These are phyloP conservation scores for Camelina laxa DNA, from an alignment of 345 rosid genomes.

Conservation along the genomic window DNA sequence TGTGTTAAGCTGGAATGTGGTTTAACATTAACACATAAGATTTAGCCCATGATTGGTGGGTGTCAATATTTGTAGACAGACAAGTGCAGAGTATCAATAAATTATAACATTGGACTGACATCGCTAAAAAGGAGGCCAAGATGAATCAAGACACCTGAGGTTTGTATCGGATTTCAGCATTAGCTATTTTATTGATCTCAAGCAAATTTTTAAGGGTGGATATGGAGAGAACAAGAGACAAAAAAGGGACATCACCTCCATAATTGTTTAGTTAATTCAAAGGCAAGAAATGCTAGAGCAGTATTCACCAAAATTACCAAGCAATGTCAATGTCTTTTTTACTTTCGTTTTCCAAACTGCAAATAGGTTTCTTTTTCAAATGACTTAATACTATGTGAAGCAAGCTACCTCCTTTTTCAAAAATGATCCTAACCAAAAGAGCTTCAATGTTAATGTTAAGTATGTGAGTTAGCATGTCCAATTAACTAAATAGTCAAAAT, in stretches of 20 bases:
- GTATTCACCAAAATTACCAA: conserved; percentile 16
- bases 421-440: conserved; percentile 24
- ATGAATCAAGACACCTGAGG: conserved; percentile 6
- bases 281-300: conserved; percentile 6
- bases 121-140: conserved; percentile 15
- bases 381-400: conserved; percentile 13
- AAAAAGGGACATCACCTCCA: conserved; percentile 6
- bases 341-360: conserved; percentile 10
- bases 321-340: conserved; percentile 1
- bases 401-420: conserved; percentile 11
- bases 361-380: background rate
- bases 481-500: conserved; percentile 20
- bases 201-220: background rate
- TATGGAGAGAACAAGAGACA: conserved; percentile 5
- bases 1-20: conserved; percentile 7
- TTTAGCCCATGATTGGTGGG: conserved; percentile 17
- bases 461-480: conserved; percentile 21
- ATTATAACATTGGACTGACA: conserved; percentile 1
- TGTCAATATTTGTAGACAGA: conserved; percentile 11
- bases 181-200: conserved; percentile 20
- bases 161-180: conserved; percentile 16
- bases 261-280: background rate
- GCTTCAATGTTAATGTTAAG: conserved; percentile 4
- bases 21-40: conserved; percentile 13
- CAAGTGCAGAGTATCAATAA: conserved; percentile 18